Base-by-base conservation (phyloP, 371 early-diverging fungal genomes). In the Entomophthora muscae region DNA sequence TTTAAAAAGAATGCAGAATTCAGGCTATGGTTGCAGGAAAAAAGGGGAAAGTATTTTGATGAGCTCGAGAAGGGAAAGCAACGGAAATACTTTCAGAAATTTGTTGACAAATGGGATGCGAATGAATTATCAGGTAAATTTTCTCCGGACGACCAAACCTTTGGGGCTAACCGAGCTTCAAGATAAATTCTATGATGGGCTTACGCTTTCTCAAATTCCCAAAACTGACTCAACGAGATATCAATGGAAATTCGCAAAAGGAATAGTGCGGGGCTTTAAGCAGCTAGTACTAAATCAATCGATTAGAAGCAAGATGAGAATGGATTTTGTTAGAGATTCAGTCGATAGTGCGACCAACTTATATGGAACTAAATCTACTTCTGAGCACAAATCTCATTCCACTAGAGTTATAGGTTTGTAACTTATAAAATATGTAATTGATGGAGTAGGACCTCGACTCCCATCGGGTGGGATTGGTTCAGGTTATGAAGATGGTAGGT, bases 231-330 rank as follows among this genome's bases (percentile, higher is more conserved):
- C 78, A 1, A 88, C 88, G 0, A 74, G 82, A 12, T 85, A 88
- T 66, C 76, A 81, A 65, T 92, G 93, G 93, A 75, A 77, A 2
- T 87, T 89, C 69, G 78, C 81, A 2, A 83, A 83, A 55, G 78
- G 78, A 53, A 66, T 77, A 61, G 74, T 68, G 66, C 23, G 2
- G 21, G 12, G 26, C 29, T 52, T n/a, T 51, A 3, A 21, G 21
- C 21, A 28, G 10, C 17, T 22, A 2, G 29, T 26, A 23, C 23
- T 52, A 27, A n/a, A 52, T 28, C 17, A 2, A 53, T 12, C 12
- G 12, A 26, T 64, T 33, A 64, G 64, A 76, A 83, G 71, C 71
- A 76, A 60, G 67, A 73, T 64, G 78, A 82, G 65, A n/a, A 67
- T 85, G 53, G 82, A 81, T 29, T 70, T 73, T 29, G 65, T 83